Evolutionary conservation across 2,329 filamentous ascomycete genomes (phyloP), one percentile per base, ranked within the genome.

Genomic region (Clarireedia homoeocarpa): DNA sequence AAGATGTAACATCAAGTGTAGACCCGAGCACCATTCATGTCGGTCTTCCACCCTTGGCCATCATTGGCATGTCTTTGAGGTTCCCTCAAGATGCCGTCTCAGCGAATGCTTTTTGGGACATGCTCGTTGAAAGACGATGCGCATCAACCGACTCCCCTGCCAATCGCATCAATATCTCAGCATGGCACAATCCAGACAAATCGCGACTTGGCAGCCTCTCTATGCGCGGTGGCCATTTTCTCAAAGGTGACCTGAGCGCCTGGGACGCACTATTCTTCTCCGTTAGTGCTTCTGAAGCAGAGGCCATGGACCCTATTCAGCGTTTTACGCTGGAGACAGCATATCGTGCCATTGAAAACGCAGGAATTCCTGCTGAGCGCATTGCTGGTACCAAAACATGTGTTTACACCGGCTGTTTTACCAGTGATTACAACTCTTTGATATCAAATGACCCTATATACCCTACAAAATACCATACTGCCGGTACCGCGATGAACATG

Each of bases 81-180:
- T 80, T 81, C 48, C 78, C 79, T 4, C 77, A 77, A 5, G 67
- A 72, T 15, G 76, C 75, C 5, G 71, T 67, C 3, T 71, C 71
- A 4, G 71, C 76, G 57, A 83, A 89, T 55, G 79, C 80, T 52
- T 81, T 91, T 27, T 91, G 87, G 87, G 82, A 88, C 56, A 74
- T 91, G 9, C 75, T 91, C n/a, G 79, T 83, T 66, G 83, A 86
- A 69, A 85, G 86, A 12, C 77, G 89, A 6, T 85, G 89, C 67
- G 86, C 49, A 10, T 66, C 65, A 63, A 56, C 47, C 3, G 55
- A 63, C 27, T 61, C 72, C 12, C 70, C 68, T 4, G n/a, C 44
- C 6, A 48, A 57, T 12, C 73, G 78, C 2, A 71, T 81, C 56
- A 79, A 80, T 45, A 72, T 76, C 24, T 69, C 75, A 15, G 76